These are phyloP conservation scores for Quaeritorhiza haematococci DNA, from an alignment of 371 early-diverging fungal species.

Conservation along the genomic window DNA sequence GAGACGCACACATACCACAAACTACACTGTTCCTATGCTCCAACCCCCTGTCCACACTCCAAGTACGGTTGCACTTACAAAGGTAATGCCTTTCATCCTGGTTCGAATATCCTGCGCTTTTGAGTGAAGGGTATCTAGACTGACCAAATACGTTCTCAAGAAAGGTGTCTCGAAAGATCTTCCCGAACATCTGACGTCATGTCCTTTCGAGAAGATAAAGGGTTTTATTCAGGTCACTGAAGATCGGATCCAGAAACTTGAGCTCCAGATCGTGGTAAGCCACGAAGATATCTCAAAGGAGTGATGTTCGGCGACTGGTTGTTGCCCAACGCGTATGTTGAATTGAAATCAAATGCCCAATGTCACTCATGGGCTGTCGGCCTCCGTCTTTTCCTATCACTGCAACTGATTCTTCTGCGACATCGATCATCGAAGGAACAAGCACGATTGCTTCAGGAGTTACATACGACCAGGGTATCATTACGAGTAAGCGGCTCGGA, in stretches of 20 bases:
- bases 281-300: not conserved
- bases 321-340: no score
- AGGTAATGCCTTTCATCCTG: slow-evolving; percentile 21
- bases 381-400: no score
- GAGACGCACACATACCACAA: slow-evolving; percentile 45
- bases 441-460: no score
- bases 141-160: no score
- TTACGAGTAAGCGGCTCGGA: no score
- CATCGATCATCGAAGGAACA: no score
- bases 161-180: slow-evolving; percentile 35
- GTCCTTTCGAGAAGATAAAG: slow-evolving; percentile 51
- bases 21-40: slow-evolving; percentile 41
- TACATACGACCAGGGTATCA: no score
- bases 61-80: slow-evolving; percentile 49
- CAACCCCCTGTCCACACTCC: slow-evolving; percentile 36
- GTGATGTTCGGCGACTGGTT: no score
- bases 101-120: not conserved
- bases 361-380: no score
- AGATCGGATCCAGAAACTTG: slow-evolving; percentile 34
- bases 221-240: slow-evolving; percentile 44
- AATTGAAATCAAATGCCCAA: no score
- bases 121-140: slow-evolving; percentile 4
- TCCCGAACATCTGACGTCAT: slow-evolving; percentile 39
- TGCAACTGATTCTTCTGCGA: no score
- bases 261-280: slow-evolving; percentile 24